Conservation (phyloP, 1,139 yeast genomes). For the Kurtzmaniella quercitrusa region DNA sequence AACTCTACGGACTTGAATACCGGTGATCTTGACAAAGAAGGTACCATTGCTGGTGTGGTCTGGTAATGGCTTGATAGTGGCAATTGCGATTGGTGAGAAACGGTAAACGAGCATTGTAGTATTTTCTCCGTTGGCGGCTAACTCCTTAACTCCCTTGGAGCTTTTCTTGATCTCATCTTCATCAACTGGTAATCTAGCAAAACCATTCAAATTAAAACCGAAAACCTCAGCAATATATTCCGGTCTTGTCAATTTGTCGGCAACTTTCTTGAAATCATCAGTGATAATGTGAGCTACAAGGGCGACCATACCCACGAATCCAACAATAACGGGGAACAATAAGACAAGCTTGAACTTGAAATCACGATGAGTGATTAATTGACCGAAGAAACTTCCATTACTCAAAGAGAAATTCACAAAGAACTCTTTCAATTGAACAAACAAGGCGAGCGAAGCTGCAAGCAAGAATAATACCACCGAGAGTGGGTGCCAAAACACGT, state of each 20-base stretch:
- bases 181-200: constrained; percentile 28
- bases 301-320: constrained; percentile 24
- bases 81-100: constrained; percentile 63
- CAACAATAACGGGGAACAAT: constrained; percentile 22
- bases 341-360: constrained; percentile 23
- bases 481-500: constrained; percentile 47
- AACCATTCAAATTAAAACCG: constrained; percentile 50
- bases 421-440: constrained; percentile 27
- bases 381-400: constrained; percentile 6
- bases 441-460: constrained; percentile 20
- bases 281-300: constrained; percentile 26
- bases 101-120: constrained; percentile 58
- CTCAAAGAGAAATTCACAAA: constrained; percentile 4
- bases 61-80: constrained; percentile 39
- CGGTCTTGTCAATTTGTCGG: constrained; percentile 33
- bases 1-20: constrained; percentile 62
- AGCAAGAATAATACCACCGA: constrained; percentile 24
- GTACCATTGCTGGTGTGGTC: constrained; percentile 31
- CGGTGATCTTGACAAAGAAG: constrained; percentile 48
- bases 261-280: constrained; percentile 45
- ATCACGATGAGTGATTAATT: constrained; percentile 21
- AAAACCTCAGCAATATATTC: constrained; percentile 41
- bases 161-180: constrained; percentile 18
- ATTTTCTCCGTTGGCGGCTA: constrained; percentile 31
- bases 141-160: constrained; percentile 15